These are phyloP conservation scores for Parastagonospora nodorum DNA, from an alignment of 2,329 filamentous ascomycete genomes.

Conservation along the genomic window DNA sequence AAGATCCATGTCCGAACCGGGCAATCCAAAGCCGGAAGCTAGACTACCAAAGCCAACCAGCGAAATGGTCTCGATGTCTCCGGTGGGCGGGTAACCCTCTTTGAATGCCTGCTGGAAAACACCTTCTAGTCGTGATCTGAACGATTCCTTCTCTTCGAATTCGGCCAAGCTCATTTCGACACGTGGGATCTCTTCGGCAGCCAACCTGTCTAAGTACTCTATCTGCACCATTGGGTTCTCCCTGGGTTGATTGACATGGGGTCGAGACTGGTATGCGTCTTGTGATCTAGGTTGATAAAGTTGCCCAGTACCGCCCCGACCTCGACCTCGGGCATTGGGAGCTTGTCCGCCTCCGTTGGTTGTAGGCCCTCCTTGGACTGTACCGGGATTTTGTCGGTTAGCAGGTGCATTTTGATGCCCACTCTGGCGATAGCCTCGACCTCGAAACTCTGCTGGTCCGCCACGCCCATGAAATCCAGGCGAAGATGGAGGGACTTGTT, in stretches of 20 bases:
- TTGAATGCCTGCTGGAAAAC: slow-evolving; percentile 67
- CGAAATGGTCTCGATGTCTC: slow-evolving; percentile 61
- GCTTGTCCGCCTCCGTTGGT: slow-evolving; percentile 4
- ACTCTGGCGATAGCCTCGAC: slow-evolving; percentile 15
- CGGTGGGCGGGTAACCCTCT: slow-evolving; percentile 48
- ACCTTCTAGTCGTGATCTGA: slow-evolving; percentile 67
- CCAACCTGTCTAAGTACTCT: slow-evolving; percentile 51
- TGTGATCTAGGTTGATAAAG: slow-evolving; percentile 20
- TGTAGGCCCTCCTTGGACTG: neutral
- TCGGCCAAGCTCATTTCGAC: slow-evolving; percentile 69
- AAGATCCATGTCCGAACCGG: slow-evolving; percentile 89
- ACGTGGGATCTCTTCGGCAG: slow-evolving; percentile 56
- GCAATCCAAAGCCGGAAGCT: slow-evolving; percentile 82
- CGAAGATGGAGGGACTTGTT: slow-evolving; percentile 3
- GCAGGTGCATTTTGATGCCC: neutral
- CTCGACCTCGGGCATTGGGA: slow-evolving; percentile 14
- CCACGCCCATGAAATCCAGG: slow-evolving; percentile 8
- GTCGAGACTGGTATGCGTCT: slow-evolving; percentile 15
- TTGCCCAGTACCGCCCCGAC: neutral
- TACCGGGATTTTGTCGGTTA: slow-evolving; percentile 6
- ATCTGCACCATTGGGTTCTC: slow-evolving; percentile 43
- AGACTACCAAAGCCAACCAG: slow-evolving; percentile 83
- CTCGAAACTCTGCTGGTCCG: slow-evolving; percentile 10
- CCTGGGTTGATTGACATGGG: slow-evolving; percentile 19
- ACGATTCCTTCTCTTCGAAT: slow-evolving; percentile 71